Conservation (phyloP, 1,284 basidiomycete genomes). For the Cystobasidium slooffiae region DNA sequence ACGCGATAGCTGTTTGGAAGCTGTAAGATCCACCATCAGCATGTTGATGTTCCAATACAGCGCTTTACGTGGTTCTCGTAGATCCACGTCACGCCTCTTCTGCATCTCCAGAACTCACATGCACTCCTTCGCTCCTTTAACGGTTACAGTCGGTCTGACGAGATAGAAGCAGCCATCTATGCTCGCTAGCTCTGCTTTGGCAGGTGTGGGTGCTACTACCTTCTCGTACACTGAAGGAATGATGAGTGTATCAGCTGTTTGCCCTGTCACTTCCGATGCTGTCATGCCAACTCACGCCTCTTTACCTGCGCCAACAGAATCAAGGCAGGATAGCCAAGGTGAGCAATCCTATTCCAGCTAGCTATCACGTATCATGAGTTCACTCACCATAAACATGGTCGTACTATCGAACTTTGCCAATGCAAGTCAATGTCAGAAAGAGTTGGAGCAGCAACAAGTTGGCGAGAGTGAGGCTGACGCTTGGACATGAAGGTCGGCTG, state of each 20-base stretch:
- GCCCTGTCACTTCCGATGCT: neutral
- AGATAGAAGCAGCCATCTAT: constrained; percentile 90
- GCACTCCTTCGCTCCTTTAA: constrained; percentile 93
- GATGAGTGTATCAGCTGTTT: neutral
- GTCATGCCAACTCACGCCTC: constrained; percentile 10
- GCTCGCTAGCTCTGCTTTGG: constrained; percentile 91
- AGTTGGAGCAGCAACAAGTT: neutral
- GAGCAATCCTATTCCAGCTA: neutral
- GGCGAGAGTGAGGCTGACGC: neutral
- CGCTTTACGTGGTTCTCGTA: too few relatives aligned
- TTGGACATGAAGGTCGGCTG: neutral
- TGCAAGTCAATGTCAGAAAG: too few relatives aligned
- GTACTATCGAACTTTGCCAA: neutral
- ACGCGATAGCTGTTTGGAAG: constrained; percentile 93
- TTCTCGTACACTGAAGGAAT: constrained; percentile 45
- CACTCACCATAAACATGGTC: constrained; percentile 19
- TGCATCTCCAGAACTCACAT: constrained; percentile 69
- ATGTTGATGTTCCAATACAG: too few relatives aligned
- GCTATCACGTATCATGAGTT: too few relatives aligned
- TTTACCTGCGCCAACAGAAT: neutral
- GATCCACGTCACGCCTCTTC: neutral
- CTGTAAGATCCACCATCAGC: constrained; percentile 59
- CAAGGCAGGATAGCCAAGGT: neutral
- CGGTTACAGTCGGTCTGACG: constrained; percentile 84
- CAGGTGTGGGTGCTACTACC: constrained; percentile 59